Evolutionary conservation across 305 asterid genomes (phyloP).

Genomic region (Monarda citriodora): DNA sequence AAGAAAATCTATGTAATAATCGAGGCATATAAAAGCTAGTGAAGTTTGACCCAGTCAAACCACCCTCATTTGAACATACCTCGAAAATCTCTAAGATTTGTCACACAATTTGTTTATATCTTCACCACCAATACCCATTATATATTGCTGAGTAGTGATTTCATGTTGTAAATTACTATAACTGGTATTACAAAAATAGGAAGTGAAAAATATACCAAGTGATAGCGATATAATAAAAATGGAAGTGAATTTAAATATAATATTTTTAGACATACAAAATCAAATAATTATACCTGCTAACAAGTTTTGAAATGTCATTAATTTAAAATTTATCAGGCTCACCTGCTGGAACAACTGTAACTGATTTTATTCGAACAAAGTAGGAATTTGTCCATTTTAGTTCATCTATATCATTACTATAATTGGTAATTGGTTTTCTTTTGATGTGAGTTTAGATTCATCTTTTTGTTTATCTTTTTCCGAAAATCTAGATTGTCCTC

Average conservation of each 20-base stretch:
- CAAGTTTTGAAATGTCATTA: not conserved
- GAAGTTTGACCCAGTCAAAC: conserved; percentile 41
- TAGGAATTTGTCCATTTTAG: conserved; percentile 5
- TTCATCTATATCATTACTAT: conserved; percentile 1
- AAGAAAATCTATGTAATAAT: conserved; percentile 14
- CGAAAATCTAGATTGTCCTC: conserved; percentile 22
- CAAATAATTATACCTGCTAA: not conserved
- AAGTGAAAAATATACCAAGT: too few species aligned
- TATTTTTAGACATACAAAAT: not conserved
- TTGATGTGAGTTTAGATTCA: not conserved
- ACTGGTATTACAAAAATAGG: too few species aligned
- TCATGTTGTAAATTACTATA: too few species aligned
- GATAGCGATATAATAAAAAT: too few species aligned
- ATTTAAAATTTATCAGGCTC: not conserved
- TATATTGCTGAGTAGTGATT: too few species aligned
- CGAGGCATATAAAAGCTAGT: conserved; percentile 33
- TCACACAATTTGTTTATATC: not conserved
- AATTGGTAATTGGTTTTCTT: not conserved
- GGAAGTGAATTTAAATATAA: too few species aligned
- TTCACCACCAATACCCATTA: too few species aligned
- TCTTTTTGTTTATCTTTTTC: not conserved
- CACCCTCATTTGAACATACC: not conserved
- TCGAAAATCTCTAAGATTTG: conserved; percentile 12
- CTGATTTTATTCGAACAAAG: too few species aligned
- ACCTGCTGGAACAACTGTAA: not conserved